phyloP scores from a whole-genome alignment of 1,139 yeast genomes.

The Yamadazyma aaseri region DNA sequence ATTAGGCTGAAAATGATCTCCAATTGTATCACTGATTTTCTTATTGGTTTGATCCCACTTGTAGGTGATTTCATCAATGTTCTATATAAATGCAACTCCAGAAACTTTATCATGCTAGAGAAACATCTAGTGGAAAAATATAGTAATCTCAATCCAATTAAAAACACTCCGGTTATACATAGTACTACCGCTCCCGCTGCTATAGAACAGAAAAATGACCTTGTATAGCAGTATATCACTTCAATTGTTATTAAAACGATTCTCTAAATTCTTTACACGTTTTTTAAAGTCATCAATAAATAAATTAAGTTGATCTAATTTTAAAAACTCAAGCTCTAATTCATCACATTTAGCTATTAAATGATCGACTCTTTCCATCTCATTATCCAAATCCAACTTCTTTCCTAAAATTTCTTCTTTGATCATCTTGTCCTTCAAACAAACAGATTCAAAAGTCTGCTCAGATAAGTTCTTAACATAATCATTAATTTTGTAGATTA shows the following conservation, averaged over 20 bases:
- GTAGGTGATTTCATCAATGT: slow-evolving; percentile 71
- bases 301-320: slow-evolving; percentile 60
- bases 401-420: slow-evolving; percentile 34
- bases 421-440: slow-evolving; percentile 25
- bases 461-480: slow-evolving; percentile 43
- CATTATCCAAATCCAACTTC: slow-evolving; percentile 38
- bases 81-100: slow-evolving; percentile 69
- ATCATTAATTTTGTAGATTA: slow-evolving; percentile 60
- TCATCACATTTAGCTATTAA: slow-evolving; percentile 52
- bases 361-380: slow-evolving; percentile 42
- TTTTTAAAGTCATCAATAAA: slow-evolving; percentile 44
- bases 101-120: slow-evolving; percentile 68
- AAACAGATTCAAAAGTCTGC: slow-evolving; percentile 30
- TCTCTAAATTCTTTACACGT: slow-evolving; percentile 28
- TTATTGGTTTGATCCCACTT: slow-evolving; percentile 68
- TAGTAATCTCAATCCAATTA: slow-evolving; percentile 3
- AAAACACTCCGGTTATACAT: neutral
- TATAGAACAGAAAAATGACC: no score
- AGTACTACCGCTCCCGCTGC: neutral
- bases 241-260: slow-evolving; percentile 15
- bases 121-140: slow-evolving; percentile 50
- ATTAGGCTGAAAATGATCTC: slow-evolving; percentile 53
- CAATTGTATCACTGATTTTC: slow-evolving; percentile 64
- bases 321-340: slow-evolving; percentile 61
- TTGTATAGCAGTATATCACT: neutral